Evolutionary conservation across 257 asterid species (phyloP).

Genomic region (Jacaranda mimosifolia): DNA sequence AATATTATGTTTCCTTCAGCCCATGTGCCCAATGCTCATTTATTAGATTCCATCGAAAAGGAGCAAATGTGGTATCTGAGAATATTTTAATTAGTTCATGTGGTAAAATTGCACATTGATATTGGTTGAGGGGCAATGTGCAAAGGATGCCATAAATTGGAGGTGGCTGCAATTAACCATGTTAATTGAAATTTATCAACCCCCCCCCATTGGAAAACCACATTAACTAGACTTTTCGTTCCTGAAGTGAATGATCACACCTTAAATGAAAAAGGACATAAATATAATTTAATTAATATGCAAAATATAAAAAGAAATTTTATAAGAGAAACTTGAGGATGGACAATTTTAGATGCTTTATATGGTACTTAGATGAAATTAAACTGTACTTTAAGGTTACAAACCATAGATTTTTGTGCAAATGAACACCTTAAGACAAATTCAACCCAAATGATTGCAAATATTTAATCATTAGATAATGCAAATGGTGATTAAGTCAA

Average conservation of each 20-base stretch:
- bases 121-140: too few relatives aligned
- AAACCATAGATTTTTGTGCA: slow-evolving; percentile 6
- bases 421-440: not conserved
- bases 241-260: not conserved
- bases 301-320: not conserved
- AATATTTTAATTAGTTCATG: too few relatives aligned
- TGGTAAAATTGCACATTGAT: too few relatives aligned
- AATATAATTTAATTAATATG: not conserved
- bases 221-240: not conserved
- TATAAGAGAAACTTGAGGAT: not conserved
- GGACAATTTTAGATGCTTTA: not conserved
- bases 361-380: not conserved
- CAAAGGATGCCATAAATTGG: too few relatives aligned
- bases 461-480: slow-evolving; percentile 4
- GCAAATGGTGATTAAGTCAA: not conserved
- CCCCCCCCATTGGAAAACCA: too few relatives aligned
- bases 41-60: too few relatives aligned
- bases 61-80: too few relatives aligned
- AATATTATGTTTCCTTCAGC: too few relatives aligned
- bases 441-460: slow-evolving; percentile 5
- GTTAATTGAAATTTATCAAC: not conserved
- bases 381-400: not conserved
- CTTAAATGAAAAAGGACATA: not conserved
- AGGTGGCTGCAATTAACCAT: too few relatives aligned
- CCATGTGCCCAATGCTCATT: too few relatives aligned